Percentiles rank a stretch among this genome's conserved stretches.
These are phyloP conservation scores for Rosa hybrid DNA, from an alignment of 331 rosid species.

Conservation along the genomic window DNA sequence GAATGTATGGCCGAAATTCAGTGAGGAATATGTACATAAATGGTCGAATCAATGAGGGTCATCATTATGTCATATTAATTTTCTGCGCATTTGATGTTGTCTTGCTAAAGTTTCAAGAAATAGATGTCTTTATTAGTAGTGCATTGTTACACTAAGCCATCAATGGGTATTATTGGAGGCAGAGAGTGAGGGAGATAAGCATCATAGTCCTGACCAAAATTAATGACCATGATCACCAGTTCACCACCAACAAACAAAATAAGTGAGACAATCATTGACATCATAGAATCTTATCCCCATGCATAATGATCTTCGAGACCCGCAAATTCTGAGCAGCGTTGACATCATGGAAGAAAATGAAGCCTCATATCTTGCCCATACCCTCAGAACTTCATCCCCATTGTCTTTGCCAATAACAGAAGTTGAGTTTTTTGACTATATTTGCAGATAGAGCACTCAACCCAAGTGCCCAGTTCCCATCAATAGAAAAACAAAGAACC, in stretches of 20 bases:
- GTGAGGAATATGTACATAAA: too few species aligned
- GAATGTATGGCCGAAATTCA: too few species aligned
- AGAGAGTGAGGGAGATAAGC: neutral
- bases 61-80: neutral
- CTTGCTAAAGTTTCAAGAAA: constrained; percentile 3
- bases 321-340: neutral
- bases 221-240: neutral
- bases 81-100: neutral
- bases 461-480: constrained; percentile 9
- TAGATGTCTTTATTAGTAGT: neutral
- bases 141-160: neutral
- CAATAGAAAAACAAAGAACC: neutral
- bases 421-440: neutral
- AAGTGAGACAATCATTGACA: neutral
- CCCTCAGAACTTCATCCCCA: neutral
- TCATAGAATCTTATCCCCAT: neutral
- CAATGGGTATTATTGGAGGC: neutral
- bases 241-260: constrained; percentile 1
- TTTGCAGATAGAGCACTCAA: neutral
- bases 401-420: neutral
- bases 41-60: neutral
- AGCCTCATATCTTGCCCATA: constrained; percentile 2
- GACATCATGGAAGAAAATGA: constrained; percentile 14
- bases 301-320: neutral
- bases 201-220: neutral